phyloP scores from a whole-genome alignment of 768 basidiomycete genomes.

The Leccinum obscurum region DNA sequence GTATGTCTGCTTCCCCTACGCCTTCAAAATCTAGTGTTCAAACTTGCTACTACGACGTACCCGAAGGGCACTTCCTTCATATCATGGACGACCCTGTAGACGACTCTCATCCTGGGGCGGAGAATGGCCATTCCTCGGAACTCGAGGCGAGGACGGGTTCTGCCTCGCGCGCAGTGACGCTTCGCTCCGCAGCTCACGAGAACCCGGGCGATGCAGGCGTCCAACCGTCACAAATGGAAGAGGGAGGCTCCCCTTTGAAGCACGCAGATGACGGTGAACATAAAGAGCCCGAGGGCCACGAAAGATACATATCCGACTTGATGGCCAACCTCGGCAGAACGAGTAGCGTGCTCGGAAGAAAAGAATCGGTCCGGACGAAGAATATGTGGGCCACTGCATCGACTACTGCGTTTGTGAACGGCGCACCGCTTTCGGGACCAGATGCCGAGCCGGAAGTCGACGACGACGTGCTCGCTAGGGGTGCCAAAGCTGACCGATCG shows the following conservation, averaged over 20 bases:
- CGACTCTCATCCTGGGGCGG: slow-evolving; percentile 4
- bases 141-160: background rate
- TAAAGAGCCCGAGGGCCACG: slow-evolving; percentile 12
- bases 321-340: background rate
- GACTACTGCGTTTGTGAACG: slow-evolving; percentile 47
- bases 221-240: background rate
- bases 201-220: background rate
- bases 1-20: slow-evolving; percentile 18
- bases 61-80: slow-evolving; percentile 29
- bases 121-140: background rate
- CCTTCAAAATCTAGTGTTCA: slow-evolving; percentile 33
- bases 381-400: slow-evolving; percentile 18
- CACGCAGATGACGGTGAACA: background rate
- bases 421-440: slow-evolving; percentile 54
- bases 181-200: background rate
- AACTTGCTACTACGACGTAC: slow-evolving; percentile 48
- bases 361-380: slow-evolving; percentile 21
- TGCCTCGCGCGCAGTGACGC: background rate
- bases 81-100: background rate
- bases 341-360: slow-evolving; percentile 11
- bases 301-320: background rate
- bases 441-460: slow-evolving; percentile 43
- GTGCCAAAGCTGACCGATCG: slow-evolving; percentile 46
- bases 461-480: slow-evolving; percentile 40
- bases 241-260: background rate